These are phyloP conservation scores for Escovopsis weberi DNA, from an alignment of 2,329 filamentous ascomycete genomes.

Conservation along the genomic window DNA sequence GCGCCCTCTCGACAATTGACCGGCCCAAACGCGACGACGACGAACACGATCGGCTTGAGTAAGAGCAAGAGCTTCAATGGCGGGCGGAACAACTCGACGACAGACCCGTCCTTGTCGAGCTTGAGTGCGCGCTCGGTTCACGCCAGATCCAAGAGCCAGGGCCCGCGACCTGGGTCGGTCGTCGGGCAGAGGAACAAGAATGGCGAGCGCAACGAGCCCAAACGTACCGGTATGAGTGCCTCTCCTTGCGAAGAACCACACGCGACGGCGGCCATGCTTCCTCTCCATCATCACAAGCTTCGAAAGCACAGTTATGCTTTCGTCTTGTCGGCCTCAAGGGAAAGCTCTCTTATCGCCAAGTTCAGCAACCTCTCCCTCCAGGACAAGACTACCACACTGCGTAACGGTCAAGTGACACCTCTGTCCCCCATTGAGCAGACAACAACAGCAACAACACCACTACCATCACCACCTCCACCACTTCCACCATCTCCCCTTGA, in stretches of 20 bases:
- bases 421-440: conserved; percentile 5
- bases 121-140: conserved; percentile 32
- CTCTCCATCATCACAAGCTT: conserved; percentile 13
- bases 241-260: conserved; percentile 2
- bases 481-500: conserved; percentile 7
- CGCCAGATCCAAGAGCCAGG: conserved; percentile 26
- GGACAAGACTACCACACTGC: conserved; percentile 12
- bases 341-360: conserved; percentile 27
- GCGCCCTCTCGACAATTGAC: conserved; percentile 26
- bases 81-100: conserved; percentile 30
- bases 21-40: conserved; percentile 4
- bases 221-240: conserved; percentile 21
- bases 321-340: conserved; percentile 20
- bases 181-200: conserved; percentile 26
- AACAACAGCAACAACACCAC: not conserved
- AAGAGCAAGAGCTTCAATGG: conserved; percentile 45
- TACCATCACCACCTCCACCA: too few species aligned
- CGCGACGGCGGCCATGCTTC: conserved; percentile 4
- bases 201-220: conserved; percentile 19
- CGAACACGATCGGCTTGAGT: conserved; percentile 30
- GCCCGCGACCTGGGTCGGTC: conserved; percentile 23
- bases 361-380: conserved; percentile 27
- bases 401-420: conserved; percentile 34
- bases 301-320: conserved; percentile 14
- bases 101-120: conserved; percentile 39